Evolutionary conservation across 2,329 filamentous ascomycete genomes (phyloP).

Genomic region (Hansfordia pulvinata): DNA sequence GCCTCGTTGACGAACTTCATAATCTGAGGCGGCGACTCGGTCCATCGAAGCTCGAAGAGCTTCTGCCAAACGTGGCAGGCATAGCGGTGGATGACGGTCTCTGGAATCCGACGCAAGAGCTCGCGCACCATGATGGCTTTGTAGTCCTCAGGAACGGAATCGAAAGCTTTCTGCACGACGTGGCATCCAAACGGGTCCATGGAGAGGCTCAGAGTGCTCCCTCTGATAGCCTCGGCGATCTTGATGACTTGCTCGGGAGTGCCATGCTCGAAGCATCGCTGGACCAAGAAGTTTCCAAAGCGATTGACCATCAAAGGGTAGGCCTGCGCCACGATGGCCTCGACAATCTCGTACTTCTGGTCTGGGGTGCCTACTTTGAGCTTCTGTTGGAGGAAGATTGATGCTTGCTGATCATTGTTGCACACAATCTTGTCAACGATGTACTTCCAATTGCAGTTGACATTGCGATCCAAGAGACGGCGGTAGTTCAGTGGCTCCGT

Average conservation of each 20-base stretch:
- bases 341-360: slow-evolving; percentile 94
- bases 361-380: slow-evolving; percentile 90
- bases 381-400: slow-evolving; percentile 97
- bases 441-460: slow-evolving; percentile 98
- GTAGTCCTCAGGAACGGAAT: slow-evolving; percentile 93
- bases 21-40: slow-evolving; percentile 85
- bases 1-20: slow-evolving; percentile 98
- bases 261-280: slow-evolving; percentile 97
- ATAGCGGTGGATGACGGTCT: slow-evolving; percentile 97
- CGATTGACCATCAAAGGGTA: slow-evolving; percentile 97
- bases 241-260: slow-evolving; percentile 88
- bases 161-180: slow-evolving; percentile 96
- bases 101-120: slow-evolving; percentile 82
- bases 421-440: slow-evolving; percentile 99
- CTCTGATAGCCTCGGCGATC: slow-evolving; percentile 87
- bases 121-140: slow-evolving; percentile 99
- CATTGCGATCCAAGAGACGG: slow-evolving; percentile 84
- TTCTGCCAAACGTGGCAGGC: slow-evolving; percentile 99
- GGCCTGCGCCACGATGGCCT: slow-evolving; percentile 87
- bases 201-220: slow-evolving; percentile 84
- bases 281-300: slow-evolving; percentile 96
- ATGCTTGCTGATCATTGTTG: slow-evolving; percentile 98
- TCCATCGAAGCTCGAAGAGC: slow-evolving; percentile 95
- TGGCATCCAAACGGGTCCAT: slow-evolving; percentile 99
- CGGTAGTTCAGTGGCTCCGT: slow-evolving; percentile 94